Conservation (phyloP, 2,329 filamentous ascomycete species). For the Hypocreales sp. region DNA sequence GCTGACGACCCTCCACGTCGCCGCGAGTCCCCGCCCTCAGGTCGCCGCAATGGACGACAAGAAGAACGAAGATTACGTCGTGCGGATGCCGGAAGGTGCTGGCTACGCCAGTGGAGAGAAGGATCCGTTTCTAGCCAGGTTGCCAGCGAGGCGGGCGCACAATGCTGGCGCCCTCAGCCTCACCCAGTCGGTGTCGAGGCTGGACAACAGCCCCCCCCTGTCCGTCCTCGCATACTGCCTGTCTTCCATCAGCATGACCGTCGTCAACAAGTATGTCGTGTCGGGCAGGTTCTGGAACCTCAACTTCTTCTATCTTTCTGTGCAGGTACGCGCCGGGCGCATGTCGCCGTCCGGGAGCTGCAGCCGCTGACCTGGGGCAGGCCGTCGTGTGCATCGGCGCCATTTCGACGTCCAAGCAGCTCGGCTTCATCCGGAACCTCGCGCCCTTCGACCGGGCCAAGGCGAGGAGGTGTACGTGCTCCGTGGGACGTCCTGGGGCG, state of each 20-base stretch:
- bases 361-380: conserved; percentile 25
- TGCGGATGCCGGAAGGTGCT: too few relatives aligned
- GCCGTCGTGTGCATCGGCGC: conserved; percentile 77
- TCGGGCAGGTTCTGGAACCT: conserved; percentile 86
- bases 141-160: too few relatives aligned
- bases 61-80: too few relatives aligned
- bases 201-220: conserved; percentile 54
- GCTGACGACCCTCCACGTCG: too few relatives aligned
- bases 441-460: conserved; percentile 74
- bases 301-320: conserved; percentile 83
- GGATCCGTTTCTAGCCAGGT: too few relatives aligned
- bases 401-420: conserved; percentile 68
- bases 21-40: too few relatives aligned
- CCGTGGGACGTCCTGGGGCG: too few relatives aligned
- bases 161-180: too few relatives aligned
- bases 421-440: conserved; percentile 68
- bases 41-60: too few relatives aligned
- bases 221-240: conserved; percentile 84
- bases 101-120: too few relatives aligned
- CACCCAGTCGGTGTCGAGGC: conserved; percentile 19
- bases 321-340: too few relatives aligned
- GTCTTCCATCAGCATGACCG: conserved; percentile 97
- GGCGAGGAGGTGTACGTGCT: conserved; percentile 72
- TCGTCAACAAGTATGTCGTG: conserved; percentile 97
- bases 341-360: conserved; percentile 10